Conservation (phyloP, 1,284 basidiomycete genomes). For the Ustilago hordei region DNA sequence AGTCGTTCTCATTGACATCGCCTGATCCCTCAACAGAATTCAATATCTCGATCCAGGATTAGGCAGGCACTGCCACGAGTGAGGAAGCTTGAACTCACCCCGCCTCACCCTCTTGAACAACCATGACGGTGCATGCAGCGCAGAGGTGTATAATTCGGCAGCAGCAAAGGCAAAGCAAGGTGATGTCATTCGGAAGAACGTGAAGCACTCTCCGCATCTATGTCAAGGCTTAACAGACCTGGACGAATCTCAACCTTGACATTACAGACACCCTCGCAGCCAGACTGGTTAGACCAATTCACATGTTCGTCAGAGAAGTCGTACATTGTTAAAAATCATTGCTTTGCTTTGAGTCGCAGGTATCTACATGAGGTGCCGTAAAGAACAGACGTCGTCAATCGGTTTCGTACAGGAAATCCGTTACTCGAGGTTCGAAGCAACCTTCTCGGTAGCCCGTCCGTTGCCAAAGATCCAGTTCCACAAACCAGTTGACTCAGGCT, state of each 20-base stretch:
- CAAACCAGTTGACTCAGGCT: constrained; percentile 41
- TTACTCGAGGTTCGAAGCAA: constrained; percentile 46
- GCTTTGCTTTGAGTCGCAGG: neutral
- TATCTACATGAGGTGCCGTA: neutral
- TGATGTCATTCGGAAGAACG: constrained; percentile 16
- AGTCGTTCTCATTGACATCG: no score
- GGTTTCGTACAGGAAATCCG: neutral
- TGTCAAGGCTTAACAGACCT: neutral
- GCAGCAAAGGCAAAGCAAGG: neutral
- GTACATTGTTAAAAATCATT: neutral
- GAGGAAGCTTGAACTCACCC: neutral
- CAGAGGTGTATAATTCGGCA: neutral
- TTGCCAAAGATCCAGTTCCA: constrained; percentile 57
- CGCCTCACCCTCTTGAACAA: neutral
- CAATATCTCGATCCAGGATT: no score
- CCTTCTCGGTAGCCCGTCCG: constrained; percentile 40
- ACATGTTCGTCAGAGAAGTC: neutral
- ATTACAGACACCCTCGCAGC: neutral
- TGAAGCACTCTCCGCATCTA: neutral
- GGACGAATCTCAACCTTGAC: neutral
- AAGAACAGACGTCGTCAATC: neutral
- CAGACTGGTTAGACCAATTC: no score
- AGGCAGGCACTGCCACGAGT: neutral
- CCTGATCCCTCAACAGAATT: no score
- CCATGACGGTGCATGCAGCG: neutral